Conservation (phyloP, 257 asterid species). For the Paraleonurus japonicus region DNA sequence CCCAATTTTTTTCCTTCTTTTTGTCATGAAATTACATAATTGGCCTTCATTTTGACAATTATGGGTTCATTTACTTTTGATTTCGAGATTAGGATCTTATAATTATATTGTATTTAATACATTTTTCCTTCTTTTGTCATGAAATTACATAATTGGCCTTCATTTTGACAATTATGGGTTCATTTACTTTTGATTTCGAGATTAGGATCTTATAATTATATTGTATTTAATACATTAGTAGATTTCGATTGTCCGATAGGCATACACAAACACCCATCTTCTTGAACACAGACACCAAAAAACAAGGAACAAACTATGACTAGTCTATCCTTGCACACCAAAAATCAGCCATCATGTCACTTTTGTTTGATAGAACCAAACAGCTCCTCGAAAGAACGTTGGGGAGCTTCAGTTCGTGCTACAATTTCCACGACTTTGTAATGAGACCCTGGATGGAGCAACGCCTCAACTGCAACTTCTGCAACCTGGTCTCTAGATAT, state of each 20-base stretch:
- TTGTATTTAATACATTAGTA: too few relatives aligned
- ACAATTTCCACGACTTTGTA: conserved; percentile 91
- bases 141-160: too few relatives aligned
- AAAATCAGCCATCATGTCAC: conserved; percentile 25
- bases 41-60: too few relatives aligned
- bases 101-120: too few relatives aligned
- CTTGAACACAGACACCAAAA: neutral
- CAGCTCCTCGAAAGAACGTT: conserved; percentile 69
- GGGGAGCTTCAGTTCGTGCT: conserved; percentile 72
- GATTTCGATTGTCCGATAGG: too few relatives aligned
- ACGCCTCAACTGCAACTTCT: conserved; percentile 87
- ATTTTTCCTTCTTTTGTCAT: neutral
- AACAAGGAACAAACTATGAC: neutral
- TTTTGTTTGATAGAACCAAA: conserved; percentile 68
- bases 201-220: too few relatives aligned
- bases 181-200: too few relatives aligned
- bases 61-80: too few relatives aligned
- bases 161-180: too few relatives aligned
- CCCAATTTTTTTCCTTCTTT: conserved; percentile 22
- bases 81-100: too few relatives aligned
- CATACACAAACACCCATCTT: neutral
- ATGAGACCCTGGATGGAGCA: conserved; percentile 61
- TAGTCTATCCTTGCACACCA: neutral
- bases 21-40: too few relatives aligned
- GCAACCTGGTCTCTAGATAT: conserved; percentile 96